Percentiles rank a stretch among this genome's conserved stretches.
These are phyloP conservation scores for Alternaria viburni DNA, from an alignment of 2,329 filamentous ascomycete species.

Conservation along the genomic window DNA sequence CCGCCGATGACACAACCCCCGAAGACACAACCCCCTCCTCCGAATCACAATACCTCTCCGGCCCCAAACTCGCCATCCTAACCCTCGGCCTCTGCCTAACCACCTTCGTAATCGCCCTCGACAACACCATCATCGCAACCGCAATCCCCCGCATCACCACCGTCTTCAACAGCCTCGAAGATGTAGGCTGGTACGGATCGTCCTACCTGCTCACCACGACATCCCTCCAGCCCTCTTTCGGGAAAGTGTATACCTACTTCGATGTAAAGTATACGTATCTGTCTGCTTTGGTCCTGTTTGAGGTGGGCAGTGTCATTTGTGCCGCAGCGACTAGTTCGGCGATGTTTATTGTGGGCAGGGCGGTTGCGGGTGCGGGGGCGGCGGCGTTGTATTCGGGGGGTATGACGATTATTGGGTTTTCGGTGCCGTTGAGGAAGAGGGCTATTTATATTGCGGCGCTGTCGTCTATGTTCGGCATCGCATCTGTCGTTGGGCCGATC, in stretches of 20 bases:
- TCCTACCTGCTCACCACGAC: conserved; percentile 56
- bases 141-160: conserved; percentile 52
- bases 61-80: conserved; percentile 43
- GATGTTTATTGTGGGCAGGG: conserved; percentile 63
- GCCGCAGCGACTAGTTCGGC: conserved; percentile 55
- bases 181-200: conserved; percentile 53
- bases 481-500: conserved; percentile 50
- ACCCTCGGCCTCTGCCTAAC: conserved; percentile 44
- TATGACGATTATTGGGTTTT: conserved; percentile 57
- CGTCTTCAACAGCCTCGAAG: conserved; percentile 49
- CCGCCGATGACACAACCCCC: neutral
- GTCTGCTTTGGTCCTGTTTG: conserved; percentile 54
- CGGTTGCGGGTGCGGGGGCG: conserved; percentile 60
- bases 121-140: conserved; percentile 50
- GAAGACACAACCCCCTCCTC: conserved; percentile 30
- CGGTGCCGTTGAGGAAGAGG: conserved; percentile 51
- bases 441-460: conserved; percentile 50
- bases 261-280: conserved; percentile 61
- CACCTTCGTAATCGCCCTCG: conserved; percentile 48
- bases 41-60: conserved; percentile 44
- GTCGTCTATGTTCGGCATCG: conserved; percentile 49
- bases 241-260: conserved; percentile 67
- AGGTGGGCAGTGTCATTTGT: conserved; percentile 63
- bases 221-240: conserved; percentile 54
- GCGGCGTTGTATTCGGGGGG: conserved; percentile 61